A percentile compares a stretch with the other conserved stretches of the same genome.
Evolutionary conservation across 176 grass and related monocot species (phyloP).

Genomic region (Avena atlantica): DNA sequence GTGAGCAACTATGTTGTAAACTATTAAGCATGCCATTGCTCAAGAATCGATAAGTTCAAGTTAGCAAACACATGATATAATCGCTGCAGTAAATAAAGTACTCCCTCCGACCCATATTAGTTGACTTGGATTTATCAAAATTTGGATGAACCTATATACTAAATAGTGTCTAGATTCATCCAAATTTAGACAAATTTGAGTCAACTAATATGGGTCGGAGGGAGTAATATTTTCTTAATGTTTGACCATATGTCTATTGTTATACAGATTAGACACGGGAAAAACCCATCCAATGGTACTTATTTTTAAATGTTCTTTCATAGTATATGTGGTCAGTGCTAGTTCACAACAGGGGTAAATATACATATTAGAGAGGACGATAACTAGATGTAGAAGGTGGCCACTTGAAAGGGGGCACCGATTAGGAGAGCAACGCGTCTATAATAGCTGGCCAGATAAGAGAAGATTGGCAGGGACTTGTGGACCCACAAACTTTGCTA

Average conservation of each 20-base stretch:
- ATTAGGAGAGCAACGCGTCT: background rate
- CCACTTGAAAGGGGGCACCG: background rate
- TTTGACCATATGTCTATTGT: background rate
- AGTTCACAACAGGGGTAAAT: background rate
- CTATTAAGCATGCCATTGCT: background rate
- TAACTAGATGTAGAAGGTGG: background rate
- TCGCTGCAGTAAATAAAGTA: background rate
- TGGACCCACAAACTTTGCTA: background rate
- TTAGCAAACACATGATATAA: background rate
- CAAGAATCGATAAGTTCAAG: background rate
- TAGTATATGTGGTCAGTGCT: conserved; percentile 4
- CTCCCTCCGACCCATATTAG: too few relatives aligned
- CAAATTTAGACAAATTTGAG: too few relatives aligned
- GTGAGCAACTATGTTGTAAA: conserved; percentile 21
- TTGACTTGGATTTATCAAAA: too few relatives aligned
- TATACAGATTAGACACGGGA: background rate
- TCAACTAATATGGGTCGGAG: too few relatives aligned
- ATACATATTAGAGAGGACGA: background rate
- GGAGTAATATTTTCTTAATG: background rate
- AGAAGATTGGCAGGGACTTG: background rate
- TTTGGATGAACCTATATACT: too few relatives aligned
- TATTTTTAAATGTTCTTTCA: conserved; percentile 3
- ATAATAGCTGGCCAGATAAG: background rate
- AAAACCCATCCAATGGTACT: background rate
- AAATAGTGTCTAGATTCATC: too few relatives aligned